phyloP scores from a whole-genome alignment of 805 yeast genomes.

The Saccharomycopsis sp. region DNA sequence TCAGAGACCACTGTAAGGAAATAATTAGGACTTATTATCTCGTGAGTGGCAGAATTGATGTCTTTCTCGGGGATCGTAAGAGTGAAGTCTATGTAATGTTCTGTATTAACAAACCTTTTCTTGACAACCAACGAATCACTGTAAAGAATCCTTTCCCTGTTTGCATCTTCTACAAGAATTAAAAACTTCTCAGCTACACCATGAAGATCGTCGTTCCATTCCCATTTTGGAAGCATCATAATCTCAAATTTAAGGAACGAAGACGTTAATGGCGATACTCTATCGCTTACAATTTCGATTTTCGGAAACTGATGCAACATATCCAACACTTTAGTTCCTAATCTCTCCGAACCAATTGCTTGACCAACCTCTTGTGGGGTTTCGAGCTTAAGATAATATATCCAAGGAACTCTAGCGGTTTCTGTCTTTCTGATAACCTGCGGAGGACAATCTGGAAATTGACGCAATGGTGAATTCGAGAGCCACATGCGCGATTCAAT shows the following conservation, averaged over 20 bases:
- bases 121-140: constrained; percentile 48
- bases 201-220: constrained; percentile 65
- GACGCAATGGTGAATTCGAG: constrained; percentile 79
- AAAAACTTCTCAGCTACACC: constrained; percentile 60
- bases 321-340: constrained; percentile 54
- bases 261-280: constrained; percentile 72
- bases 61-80: constrained; percentile 46
- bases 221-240: constrained; percentile 66
- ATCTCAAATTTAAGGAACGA: constrained; percentile 59
- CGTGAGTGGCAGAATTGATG: constrained; percentile 23
- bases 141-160: constrained; percentile 70
- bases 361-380: constrained; percentile 75
- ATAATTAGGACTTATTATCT: constrained; percentile 56
- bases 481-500: constrained; percentile 81
- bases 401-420: constrained; percentile 77
- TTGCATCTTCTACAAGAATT: constrained; percentile 72
- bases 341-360: constrained; percentile 65
- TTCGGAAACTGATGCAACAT: constrained; percentile 69
- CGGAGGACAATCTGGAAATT: constrained; percentile 62
- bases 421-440: constrained; percentile 73
- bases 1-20: constrained; percentile 72
- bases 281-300: constrained; percentile 44
- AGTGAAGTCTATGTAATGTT: constrained; percentile 57
- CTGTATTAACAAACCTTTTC: constrained; percentile 42
- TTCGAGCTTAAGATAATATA: constrained; percentile 57